These are phyloP conservation scores for Annulohypoxylon stygium DNA, from an alignment of 495 filamentous ascomycete species.

Conservation along the genomic window DNA sequence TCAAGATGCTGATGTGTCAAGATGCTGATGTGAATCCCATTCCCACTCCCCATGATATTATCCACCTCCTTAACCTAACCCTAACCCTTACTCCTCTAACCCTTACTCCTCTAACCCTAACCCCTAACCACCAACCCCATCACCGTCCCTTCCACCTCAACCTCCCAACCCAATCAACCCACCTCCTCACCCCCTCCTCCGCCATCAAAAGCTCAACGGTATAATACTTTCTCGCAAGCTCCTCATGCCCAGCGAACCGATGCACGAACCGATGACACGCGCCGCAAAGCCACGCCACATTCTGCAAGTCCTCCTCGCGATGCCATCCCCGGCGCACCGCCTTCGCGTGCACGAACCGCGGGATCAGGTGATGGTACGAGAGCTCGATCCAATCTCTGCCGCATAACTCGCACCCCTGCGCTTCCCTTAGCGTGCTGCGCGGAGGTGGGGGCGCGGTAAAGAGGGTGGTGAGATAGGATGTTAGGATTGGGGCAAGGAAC, in stretches of 20 bases:
- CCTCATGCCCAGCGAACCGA: conserved; percentile 80
- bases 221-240: conserved; percentile 79
- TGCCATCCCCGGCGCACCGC: conserved; percentile 86
- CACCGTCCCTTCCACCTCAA: conserved; percentile 74
- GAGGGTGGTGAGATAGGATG: conserved; percentile 67
- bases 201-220: conserved; percentile 76
- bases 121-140: background rate
- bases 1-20: too few relatives aligned
- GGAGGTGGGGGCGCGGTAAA: conserved; percentile 72
- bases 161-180: conserved; percentile 74
- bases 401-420: conserved; percentile 81
- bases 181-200: conserved; percentile 79
- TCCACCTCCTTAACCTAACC: too few relatives aligned
- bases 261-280: conserved; percentile 92
- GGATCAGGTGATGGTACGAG: conserved; percentile 89
- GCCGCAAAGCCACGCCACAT: conserved; percentile 89
- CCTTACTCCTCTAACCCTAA: background rate
- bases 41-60: too few relatives aligned
- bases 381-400: conserved; percentile 81
- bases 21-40: too few relatives aligned
- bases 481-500: conserved; percentile 72
- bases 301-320: conserved; percentile 77
- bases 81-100: background rate
- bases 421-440: conserved; percentile 61
- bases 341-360: conserved; percentile 80